phyloP scores from a whole-genome alignment of 2,329 filamentous ascomycete species.

The Trichoderma simmonsii region DNA sequence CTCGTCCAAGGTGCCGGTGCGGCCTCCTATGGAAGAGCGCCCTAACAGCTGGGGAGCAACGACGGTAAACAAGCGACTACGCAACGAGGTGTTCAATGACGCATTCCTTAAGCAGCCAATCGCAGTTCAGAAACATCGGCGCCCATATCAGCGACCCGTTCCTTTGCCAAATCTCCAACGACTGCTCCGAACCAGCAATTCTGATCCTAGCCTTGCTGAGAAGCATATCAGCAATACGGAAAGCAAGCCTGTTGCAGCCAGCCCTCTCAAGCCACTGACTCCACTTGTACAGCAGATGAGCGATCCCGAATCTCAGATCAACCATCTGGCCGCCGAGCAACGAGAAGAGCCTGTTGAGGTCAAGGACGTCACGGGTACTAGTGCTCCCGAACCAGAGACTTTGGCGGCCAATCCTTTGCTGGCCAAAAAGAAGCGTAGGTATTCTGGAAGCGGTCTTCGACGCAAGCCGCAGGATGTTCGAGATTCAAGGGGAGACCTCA shows the following conservation, averaged over 20 bases:
- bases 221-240: neutral
- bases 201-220: conserved; percentile 40
- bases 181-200: conserved; percentile 36
- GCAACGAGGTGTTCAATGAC: conserved; percentile 89
- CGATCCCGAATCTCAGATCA: conserved; percentile 31
- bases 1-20: conserved; percentile 18
- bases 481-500: conserved; percentile 70
- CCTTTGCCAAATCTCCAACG: conserved; percentile 50
- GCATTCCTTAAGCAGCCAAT: conserved; percentile 84
- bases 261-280: neutral
- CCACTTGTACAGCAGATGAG: conserved; percentile 23
- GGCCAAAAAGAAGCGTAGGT: conserved; percentile 63
- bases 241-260: conserved; percentile 9
- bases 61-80: conserved; percentile 80
- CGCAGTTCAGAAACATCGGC: conserved; percentile 72
- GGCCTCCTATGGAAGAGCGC: conserved; percentile 50
- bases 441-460: conserved; percentile 81
- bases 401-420: conserved; percentile 41
- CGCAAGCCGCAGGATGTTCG: conserved; percentile 70
- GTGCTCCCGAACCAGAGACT: conserved; percentile 61
- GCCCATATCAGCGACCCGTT: conserved; percentile 65
- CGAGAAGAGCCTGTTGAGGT: conserved; percentile 39
- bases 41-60: conserved; percentile 83
- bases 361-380: conserved; percentile 60
- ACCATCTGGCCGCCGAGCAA: conserved; percentile 27